phyloP scores from a whole-genome alignment of 352 stramenopile species.

The Thraustotheca clavata region DNA sequence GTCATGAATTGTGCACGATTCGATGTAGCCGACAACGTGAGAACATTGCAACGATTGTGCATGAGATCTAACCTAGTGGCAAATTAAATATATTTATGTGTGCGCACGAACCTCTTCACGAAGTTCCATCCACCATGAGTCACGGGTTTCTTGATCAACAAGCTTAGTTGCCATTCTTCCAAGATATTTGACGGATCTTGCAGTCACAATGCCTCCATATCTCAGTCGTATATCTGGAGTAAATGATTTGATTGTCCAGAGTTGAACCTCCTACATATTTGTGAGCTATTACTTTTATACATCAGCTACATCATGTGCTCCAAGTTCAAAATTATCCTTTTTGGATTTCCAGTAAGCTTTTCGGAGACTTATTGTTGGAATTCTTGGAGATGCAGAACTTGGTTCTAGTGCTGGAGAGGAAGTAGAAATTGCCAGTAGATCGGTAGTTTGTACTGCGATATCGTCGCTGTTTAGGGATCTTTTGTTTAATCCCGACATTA shows the following conservation, averaged over 20 bases:
- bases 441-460: neutral
- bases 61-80: constrained; percentile 88
- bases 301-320: constrained; percentile 12
- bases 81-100: neutral
- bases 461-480: neutral
- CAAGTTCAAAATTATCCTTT: constrained; percentile 19
- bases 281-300: neutral
- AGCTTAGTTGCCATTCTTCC: constrained; percentile 92
- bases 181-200: constrained; percentile 84
- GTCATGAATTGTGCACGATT: constrained; percentile 96
- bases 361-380: constrained; percentile 5
- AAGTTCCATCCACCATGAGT: constrained; percentile 97
- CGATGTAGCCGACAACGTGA: constrained; percentile 95
- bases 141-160: constrained; percentile 94
- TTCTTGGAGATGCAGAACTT: constrained; percentile 2
- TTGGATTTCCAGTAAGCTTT: constrained; percentile 5
- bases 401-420: neutral
- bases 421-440: neutral
- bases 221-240: constrained; percentile 64
- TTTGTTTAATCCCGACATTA: constrained; percentile 12
- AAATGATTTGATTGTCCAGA: constrained; percentile 93
- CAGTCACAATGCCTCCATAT: constrained; percentile 77
- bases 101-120: constrained; percentile 82
- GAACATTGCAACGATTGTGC: constrained; percentile 93
- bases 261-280: constrained; percentile 81